Evolutionary conservation across 306 rosid species (phyloP), one percentile per base, ranked within the genome.

Genomic region (Rubus parviflorus): DNA sequence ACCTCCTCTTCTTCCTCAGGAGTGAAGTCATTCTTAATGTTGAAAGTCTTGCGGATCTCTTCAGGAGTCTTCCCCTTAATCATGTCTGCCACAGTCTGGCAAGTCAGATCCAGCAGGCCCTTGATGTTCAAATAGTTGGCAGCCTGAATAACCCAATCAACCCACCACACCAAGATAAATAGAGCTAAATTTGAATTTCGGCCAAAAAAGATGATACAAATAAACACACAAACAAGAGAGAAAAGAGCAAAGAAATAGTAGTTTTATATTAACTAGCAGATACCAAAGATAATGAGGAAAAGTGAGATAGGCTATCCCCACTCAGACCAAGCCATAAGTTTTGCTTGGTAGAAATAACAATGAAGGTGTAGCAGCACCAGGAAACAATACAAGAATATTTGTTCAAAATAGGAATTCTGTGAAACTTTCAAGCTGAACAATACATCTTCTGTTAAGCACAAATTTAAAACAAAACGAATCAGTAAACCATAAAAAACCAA

Each of bases 1-100:
- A 71, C 37, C 49, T 73, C 82, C 45, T 71, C 81, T 70, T 85
- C 89, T 48, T 78, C 87, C 63, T 67, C 73, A 2, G 80, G 80
- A 56, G 83, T 68, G 42, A 75, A 81, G 65, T 79, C 87, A 69
- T 69, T 79, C 69, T 81, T 48, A 40, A 83, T 76, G 69, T 79
- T 22, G 56, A 86, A 78, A 1, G 23, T 79, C 75, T 79, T 9
- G 10, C 86, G 75, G 23, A 83, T 76, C 25, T 81, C 48, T 4
- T 81, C 79, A 0, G 66, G 54, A 10, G 30, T 75, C 66, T 68
- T 81, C 15, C 81, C 84, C 54, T 51, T 81, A 3, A 79, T 79
- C 63, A 30, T 84, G 14, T 79, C 62, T 0, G 80, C 84, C 53
- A 74, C 77, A 1, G 64, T 70, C 62, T 70, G 20, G 19, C 79